A percentile compares a stretch with the other conserved stretches of the same genome.
Conservation (phyloP, 2,329 filamentous ascomycete genomes). For the Diaporthe humulicola region DNA sequence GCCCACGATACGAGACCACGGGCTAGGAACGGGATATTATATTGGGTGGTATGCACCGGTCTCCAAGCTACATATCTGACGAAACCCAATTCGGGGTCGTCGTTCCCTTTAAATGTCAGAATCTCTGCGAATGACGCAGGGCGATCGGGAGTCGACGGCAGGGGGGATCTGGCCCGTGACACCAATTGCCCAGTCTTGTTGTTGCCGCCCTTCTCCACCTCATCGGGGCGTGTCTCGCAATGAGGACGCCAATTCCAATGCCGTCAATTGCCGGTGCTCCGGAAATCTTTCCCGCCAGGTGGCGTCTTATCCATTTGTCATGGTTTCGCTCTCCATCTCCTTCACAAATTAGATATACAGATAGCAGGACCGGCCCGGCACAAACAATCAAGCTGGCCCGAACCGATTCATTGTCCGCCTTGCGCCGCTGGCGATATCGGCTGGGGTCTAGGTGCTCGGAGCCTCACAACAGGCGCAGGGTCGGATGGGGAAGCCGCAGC, state of each 20-base stretch:
- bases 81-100: background rate
- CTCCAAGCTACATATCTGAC: background rate
- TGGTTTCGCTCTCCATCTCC: conserved; percentile 2
- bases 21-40: background rate
- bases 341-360: background rate
- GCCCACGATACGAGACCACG: background rate
- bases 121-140: conserved; percentile 11
- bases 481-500: background rate
- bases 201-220: conserved; percentile 17
- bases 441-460: background rate
- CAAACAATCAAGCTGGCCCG: background rate
- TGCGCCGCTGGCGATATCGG: conserved; percentile 17
- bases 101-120: background rate
- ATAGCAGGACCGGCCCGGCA: conserved; percentile 33
- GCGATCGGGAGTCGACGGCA: conserved; percentile 6
- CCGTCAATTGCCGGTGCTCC: conserved; percentile 30
- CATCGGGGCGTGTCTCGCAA: background rate
- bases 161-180: background rate
- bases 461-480: background rate
- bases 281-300: background rate
- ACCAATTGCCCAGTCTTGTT: background rate
- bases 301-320: conserved; percentile 12
- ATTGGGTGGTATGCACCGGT: background rate
- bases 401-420: background rate
- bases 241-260: conserved; percentile 18